These are phyloP conservation scores for Tricholoma furcatifolium DNA, from an alignment of 768 basidiomycete species.

Conservation along the genomic window DNA sequence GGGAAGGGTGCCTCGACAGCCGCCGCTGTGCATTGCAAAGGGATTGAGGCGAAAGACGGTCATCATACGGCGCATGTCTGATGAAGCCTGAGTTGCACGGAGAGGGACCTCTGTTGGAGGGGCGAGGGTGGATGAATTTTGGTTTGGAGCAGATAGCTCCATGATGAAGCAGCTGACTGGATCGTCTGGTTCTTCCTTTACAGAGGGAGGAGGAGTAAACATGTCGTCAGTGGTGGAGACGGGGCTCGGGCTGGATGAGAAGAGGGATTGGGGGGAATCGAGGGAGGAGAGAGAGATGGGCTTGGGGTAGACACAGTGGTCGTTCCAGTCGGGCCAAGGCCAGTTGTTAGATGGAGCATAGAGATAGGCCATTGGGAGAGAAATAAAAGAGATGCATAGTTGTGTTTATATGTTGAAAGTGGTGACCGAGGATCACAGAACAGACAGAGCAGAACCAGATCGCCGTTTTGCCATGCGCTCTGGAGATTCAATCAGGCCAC, in stretches of 20 bases:
- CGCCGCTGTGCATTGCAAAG: constrained; percentile 62
- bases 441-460: constrained; percentile 21
- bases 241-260: constrained; percentile 14
- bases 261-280: constrained; percentile 21
- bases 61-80: constrained; percentile 76
- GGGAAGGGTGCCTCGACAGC: constrained; percentile 35
- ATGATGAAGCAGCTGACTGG: constrained; percentile 43
- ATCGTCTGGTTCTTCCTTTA: constrained; percentile 42
- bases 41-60: constrained; percentile 75
- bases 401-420: constrained; percentile 15
- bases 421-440: constrained; percentile 37
- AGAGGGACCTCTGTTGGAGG: constrained; percentile 69
- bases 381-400: not conserved
- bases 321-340: not conserved
- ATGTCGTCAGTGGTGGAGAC: too few species aligned
- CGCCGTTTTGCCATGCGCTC: constrained; percentile 19
- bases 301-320: not conserved
- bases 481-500: constrained; percentile 14
- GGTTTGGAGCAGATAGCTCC: constrained; percentile 31
- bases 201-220: constrained; percentile 18
- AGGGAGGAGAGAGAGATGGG: too few species aligned
- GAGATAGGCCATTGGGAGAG: constrained; percentile 3
- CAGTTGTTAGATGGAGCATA: not conserved
- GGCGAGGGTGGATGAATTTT: constrained; percentile 35
- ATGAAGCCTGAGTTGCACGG: constrained; percentile 71